Evolutionary conservation across 192 early-diverging fungal genomes (phyloP).

Genomic region (Backusella australiensis): DNA sequence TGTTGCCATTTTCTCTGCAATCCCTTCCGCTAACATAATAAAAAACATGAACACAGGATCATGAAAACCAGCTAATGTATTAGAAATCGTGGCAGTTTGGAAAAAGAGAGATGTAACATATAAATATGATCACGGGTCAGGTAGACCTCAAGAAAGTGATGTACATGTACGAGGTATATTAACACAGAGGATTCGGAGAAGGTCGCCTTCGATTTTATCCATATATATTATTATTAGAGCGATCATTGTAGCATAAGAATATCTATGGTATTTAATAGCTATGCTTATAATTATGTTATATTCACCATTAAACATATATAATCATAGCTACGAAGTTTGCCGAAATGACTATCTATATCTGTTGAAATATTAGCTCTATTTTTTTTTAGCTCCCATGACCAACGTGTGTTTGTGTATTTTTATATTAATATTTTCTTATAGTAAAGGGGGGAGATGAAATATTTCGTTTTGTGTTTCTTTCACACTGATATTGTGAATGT

Average conservation of each 20-base stretch:
- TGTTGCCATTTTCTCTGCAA: background rate
- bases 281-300: too few species aligned
- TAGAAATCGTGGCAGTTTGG: constrained; percentile 1
- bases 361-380: background rate
- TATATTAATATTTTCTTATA: background rate
- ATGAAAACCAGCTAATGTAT: background rate
- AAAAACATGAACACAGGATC: background rate
- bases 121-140: background rate
- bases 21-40: background rate
- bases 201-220: background rate
- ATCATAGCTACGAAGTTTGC: background rate
- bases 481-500: background rate
- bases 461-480: constrained; percentile 6
- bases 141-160: background rate
- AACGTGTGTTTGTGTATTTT: constrained; percentile 1
- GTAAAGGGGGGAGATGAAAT: constrained; percentile 1
- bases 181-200: background rate
- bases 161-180: constrained; percentile 4
- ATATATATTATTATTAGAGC: background rate
- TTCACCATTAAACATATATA: background rate
- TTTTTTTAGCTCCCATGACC: constrained; percentile 3
- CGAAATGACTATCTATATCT: background rate
- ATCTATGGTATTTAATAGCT: background rate
- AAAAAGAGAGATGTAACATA: background rate
- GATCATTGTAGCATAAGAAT: background rate